Evolutionary conservation across 257 asterid genomes (phyloP).

Genomic region (Pogostemon cablin): DNA sequence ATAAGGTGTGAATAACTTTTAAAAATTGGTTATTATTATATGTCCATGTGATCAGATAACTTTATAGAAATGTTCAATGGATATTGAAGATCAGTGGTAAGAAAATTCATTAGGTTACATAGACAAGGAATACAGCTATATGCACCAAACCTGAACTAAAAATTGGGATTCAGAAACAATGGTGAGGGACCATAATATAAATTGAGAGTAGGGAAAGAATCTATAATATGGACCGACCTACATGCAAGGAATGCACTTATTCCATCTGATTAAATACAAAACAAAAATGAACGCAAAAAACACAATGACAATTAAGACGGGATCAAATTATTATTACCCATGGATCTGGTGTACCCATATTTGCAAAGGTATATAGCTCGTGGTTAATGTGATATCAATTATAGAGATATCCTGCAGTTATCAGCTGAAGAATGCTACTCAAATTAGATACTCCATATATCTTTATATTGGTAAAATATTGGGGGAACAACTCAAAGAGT

Average conservation of each 20-base stretch:
- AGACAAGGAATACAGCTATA: background rate
- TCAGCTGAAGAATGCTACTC: background rate
- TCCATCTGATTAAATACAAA: background rate
- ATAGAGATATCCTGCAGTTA: background rate
- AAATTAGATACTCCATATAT: background rate
- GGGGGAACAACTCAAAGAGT: background rate
- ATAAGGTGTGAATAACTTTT: constrained; percentile 25
- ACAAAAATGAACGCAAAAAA: background rate
- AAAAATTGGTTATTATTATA: constrained; percentile 13
- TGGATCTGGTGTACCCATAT: background rate
- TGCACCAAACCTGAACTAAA: constrained; percentile 8
- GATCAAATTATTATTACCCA: background rate
- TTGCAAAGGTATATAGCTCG: background rate
- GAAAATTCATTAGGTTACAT: background rate
- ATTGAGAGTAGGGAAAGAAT: background rate
- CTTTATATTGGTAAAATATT: background rate
- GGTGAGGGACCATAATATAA: background rate
- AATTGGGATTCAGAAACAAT: background rate
- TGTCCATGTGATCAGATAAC: constrained; percentile 11
- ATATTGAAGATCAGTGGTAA: constrained; percentile 7
- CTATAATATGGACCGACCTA: background rate
- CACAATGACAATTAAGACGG: background rate
- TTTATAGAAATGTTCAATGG: background rate
- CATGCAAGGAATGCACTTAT: background rate
- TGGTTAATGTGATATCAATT: background rate